Conservation (phyloP, 768 basidiomycete species). For the Podaxis carcinomalis region DNA sequence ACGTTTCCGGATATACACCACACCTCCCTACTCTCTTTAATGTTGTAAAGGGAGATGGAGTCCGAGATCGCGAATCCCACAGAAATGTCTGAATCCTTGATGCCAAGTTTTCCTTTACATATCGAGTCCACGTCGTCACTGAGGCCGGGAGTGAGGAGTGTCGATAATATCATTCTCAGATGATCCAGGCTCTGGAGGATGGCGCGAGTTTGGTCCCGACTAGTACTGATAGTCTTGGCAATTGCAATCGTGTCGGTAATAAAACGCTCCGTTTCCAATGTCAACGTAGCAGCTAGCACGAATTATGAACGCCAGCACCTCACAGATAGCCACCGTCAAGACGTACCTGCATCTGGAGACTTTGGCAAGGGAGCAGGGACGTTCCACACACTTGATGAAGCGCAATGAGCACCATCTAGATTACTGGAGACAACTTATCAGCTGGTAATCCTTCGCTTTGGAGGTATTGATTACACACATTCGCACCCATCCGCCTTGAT, state of each 20-base stretch:
- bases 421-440: constrained; percentile 14
- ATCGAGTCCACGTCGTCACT: constrained; percentile 68
- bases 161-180: constrained; percentile 58
- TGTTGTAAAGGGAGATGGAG: constrained; percentile 37
- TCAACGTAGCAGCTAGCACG: constrained; percentile 42
- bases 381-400: constrained; percentile 23
- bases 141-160: constrained; percentile 65
- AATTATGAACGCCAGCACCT: background rate
- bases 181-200: constrained; percentile 46
- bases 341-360: constrained; percentile 21
- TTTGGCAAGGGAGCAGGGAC: constrained; percentile 17
- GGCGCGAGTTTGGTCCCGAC: constrained; percentile 33
- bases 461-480: constrained; percentile 43
- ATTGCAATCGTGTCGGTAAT: constrained; percentile 43
- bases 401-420: constrained; percentile 15
- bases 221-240: constrained; percentile 49
- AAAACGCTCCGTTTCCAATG: constrained; percentile 48
- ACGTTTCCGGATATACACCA: constrained; percentile 76
- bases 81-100: constrained; percentile 31
- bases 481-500: constrained; percentile 69
- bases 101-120: constrained; percentile 54
- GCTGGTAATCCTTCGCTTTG: background rate
- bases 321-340: background rate
- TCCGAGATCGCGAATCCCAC: constrained; percentile 51
- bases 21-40: constrained; percentile 30